These are phyloP conservation scores for Ascoidea rubescens DNA, from an alignment of 805 yeast species.

Conservation along the genomic window DNA sequence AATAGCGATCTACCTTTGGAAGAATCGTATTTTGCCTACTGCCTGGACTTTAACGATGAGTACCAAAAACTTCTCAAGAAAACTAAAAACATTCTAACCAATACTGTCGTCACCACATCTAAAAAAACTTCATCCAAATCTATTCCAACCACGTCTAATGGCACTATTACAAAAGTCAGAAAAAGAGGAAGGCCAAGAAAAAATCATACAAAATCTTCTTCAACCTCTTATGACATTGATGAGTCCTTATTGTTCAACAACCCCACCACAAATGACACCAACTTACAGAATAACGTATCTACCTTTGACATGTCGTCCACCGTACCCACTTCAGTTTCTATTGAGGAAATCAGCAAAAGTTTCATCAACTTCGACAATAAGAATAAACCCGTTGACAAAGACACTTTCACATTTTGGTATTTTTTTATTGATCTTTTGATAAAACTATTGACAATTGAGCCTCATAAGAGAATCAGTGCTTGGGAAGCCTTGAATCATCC, in stretches of 20 bases:
- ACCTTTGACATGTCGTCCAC: background rate
- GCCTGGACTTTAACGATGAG: slow-evolving; percentile 6
- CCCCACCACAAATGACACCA: background rate
- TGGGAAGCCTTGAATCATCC: slow-evolving; percentile 67
- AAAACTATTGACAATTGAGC: slow-evolving; percentile 57
- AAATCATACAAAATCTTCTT: background rate
- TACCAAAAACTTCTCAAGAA: background rate
- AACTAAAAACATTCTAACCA: background rate
- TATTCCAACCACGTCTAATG: background rate
- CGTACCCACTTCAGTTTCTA: no score
- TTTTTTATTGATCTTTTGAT: slow-evolving; percentile 58
- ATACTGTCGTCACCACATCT: no score
- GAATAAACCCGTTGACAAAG: slow-evolving; percentile 24
- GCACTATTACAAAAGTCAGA: no score
- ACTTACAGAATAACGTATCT: background rate
- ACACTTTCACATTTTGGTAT: slow-evolving; percentile 73
- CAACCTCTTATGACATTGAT: background rate
- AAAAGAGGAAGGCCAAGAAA: background rate
- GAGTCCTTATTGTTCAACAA: background rate
- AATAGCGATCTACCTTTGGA: slow-evolving; percentile 4
- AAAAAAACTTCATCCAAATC: background rate
- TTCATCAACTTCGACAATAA: background rate
- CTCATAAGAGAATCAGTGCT: slow-evolving; percentile 59
- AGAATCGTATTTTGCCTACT: slow-evolving; percentile 8
- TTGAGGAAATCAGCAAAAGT: no score